These are phyloP conservation scores for Diplosphaera chodatii DNA, from an alignment of 139 green algal genomes.

Conservation along the genomic window DNA sequence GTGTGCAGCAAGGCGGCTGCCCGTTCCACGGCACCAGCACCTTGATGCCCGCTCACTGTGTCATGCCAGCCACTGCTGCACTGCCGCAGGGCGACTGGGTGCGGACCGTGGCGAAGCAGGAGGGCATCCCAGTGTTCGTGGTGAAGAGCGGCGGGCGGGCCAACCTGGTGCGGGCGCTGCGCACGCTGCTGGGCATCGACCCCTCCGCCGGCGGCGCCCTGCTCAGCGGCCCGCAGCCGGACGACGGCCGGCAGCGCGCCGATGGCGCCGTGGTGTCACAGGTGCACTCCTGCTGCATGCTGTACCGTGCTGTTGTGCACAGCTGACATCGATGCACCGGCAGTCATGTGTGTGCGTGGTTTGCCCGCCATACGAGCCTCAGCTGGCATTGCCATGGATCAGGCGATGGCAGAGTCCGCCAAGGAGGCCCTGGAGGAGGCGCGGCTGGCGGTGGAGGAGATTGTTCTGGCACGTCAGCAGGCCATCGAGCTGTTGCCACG, in stretches of 20 bases:
- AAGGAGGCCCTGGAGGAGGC: conserved; percentile 55
- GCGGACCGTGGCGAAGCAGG: conserved; percentile 8
- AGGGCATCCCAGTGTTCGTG: conserved; percentile 55
- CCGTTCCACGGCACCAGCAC: too few species aligned
- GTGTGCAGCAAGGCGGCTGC: conserved; percentile 5
- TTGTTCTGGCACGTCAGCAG: conserved; percentile 43
- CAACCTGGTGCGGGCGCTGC: conserved; percentile 51
- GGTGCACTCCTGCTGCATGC: neutral
- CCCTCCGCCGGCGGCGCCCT: conserved; percentile 40
- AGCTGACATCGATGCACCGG: too few species aligned
- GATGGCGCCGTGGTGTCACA: conserved; percentile 7
- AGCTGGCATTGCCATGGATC: neutral
- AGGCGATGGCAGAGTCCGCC: conserved; percentile 6
- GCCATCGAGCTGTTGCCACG: conserved; percentile 55
- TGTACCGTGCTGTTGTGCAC: too few species aligned
- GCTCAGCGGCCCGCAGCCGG: conserved; percentile 7
- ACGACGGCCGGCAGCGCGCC: conserved; percentile 7
- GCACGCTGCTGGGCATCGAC: conserved; percentile 59
- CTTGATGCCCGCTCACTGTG: too few species aligned
- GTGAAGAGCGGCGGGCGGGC: conserved; percentile 40
- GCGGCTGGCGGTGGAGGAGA: conserved; percentile 40
- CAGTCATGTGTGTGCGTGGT: too few species aligned
- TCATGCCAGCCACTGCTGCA: conserved; percentile 2
- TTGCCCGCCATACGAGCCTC: too few species aligned
- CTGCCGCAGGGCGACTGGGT: conserved; percentile 11